Base-by-base conservation (phyloP, 441 rosid genomes). In the Lepidium campestre region DNA sequence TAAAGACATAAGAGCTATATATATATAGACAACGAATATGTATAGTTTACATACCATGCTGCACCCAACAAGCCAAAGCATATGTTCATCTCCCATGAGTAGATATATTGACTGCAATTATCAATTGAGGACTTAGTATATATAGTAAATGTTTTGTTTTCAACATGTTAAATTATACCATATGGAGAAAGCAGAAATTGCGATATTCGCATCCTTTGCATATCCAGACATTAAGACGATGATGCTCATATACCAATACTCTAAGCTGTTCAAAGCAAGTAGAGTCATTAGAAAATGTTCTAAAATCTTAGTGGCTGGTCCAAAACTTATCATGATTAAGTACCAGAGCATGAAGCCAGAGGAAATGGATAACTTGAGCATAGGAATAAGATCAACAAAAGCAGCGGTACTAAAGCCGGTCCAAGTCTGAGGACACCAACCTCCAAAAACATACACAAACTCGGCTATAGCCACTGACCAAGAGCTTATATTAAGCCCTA, bases 331-430 rank as follows among this genome's bases (percentile, higher is more conserved):
- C 12, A 10, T 35, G 36, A 49, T 22, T 18, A 62, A 27, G 42
- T 74, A 83, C 93, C 93, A 90, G 1, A 90, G 8, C 95, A 88
- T 90, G 23, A 88, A 34, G 17, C 88, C 95, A 2, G 95, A 90
- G 10, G 95, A 79, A 3, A 86, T 6, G 1, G 97, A 86, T 62
- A 90, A 90, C 77, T 84, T 88, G 15, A 88, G 27, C 4, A 81
- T 70, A 1, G 95, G 90, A 20, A 77, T 37, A 2, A 90, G 36
- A 64, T 84, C 85, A 41, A 64, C 9, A 50, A 85, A 83, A 6
- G 91, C 87, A 52, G 83, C 86, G 23, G 3, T 34, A 10, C 74
- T 71, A 61, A 90, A 82, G 40, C 97, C 97, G 12, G 67, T 83
- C 95, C 97, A 90, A 11, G 95, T 78, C 41, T 80, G 50, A 0